Base-by-base conservation (phyloP, 768 basidiomycete genomes). In the Hygrocybe coccinea region DNA sequence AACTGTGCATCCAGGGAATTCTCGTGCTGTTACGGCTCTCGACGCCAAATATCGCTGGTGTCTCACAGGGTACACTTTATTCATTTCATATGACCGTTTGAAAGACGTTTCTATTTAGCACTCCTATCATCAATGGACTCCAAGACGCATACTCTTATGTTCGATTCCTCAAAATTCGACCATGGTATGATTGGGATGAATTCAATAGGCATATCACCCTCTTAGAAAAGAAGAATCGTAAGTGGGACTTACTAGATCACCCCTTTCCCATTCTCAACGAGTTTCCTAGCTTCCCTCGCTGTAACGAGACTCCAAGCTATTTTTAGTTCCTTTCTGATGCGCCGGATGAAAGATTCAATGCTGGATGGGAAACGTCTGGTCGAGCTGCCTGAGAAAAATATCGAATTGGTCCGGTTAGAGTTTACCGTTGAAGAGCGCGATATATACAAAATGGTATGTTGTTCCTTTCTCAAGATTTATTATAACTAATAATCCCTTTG, bases 311-410 rank as follows among this genome's bases (percentile, higher is more conserved):
- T 85, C 4, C 88, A 87, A 61, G 76, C 80, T 3, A 76, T 87
- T 46, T 75, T 87, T 47, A 62, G 64, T 11, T 66, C 74, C 0
- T 82, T 80, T 64, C 69, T 84, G 46, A 67, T 88, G 22, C 75
- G 88, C 10, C 77, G 88, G 43, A 83, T 80, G 71, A 86, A 86
- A 61, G 76, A 83, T 49, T 78, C 81, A 0, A 69, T 70, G 62
- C 70, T 91, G 9, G 84, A 87, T 62, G 88, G 87, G 7, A 81
- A 83, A 43, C 25, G 34, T 19, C 70, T 90, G n/a, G 79, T 89
- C 41, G 79, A 84, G 55, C 72, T 89, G 29, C 86, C 85, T 4
- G 64, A 70, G 12, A 86, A 85, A 69, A 72, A 71, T 2, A 68
- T 84, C 6, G 67, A 74, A 1, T 68, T 87, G 1, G 65, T 76